phyloP scores from a whole-genome alignment of 352 stramenopile genomes.

The Globisporangium spiculum region DNA sequence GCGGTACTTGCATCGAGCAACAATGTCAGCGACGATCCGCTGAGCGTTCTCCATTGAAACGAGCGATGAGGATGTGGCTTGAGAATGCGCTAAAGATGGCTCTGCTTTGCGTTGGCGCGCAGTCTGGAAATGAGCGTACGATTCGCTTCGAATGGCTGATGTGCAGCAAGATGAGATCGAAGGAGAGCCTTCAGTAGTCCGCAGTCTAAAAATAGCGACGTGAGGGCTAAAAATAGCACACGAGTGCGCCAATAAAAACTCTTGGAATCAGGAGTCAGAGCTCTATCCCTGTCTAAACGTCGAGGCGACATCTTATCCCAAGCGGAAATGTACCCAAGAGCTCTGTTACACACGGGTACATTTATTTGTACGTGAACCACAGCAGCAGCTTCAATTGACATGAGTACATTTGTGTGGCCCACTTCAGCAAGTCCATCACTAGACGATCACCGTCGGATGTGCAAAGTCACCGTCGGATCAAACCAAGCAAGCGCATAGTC shows the following conservation, averaged over 20 bases:
- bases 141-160: neutral
- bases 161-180: neutral
- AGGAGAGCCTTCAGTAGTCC: neutral
- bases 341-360: no score
- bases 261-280: no score
- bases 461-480: no score
- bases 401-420: neutral
- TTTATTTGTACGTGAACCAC: no score
- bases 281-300: no score
- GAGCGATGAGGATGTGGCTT: neutral
- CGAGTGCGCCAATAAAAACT: neutral
- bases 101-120: neutral
- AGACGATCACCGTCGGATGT: no score
- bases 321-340: no score
- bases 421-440: neutral
- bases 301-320: no score
- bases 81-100: neutral
- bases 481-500: no score
- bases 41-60: conserved; percentile 55
- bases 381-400: neutral
- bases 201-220: neutral
- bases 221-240: neutral
- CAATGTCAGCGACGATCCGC: conserved; percentile 66
- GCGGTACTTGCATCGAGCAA: conserved; percentile 67
- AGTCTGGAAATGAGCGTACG: neutral